These are phyloP conservation scores for Didymella lethalis DNA, from an alignment of 2,329 filamentous ascomycete species.

Conservation along the genomic window DNA sequence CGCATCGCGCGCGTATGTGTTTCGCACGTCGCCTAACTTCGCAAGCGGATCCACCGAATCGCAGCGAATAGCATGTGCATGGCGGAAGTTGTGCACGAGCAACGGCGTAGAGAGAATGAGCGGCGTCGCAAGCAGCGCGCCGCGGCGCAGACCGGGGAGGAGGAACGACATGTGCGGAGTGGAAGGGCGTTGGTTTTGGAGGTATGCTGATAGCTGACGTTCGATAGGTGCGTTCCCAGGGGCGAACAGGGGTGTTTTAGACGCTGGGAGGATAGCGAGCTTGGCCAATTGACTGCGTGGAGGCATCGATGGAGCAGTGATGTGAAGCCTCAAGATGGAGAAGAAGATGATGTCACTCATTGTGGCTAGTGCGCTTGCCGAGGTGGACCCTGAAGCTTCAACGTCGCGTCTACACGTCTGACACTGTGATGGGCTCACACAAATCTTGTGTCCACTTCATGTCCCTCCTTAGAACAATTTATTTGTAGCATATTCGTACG, in stretches of 20 bases:
- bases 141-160: slow-evolving; percentile 51
- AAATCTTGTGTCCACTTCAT: slow-evolving; percentile 16
- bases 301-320: slow-evolving; percentile 11
- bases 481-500: slow-evolving; percentile 1
- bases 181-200: slow-evolving; percentile 26
- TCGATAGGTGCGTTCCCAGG: slow-evolving; percentile 20
- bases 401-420: slow-evolving; percentile 31
- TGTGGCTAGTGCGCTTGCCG: slow-evolving; percentile 25
- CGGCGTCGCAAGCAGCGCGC: slow-evolving; percentile 48
- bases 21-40: slow-evolving; percentile 49
- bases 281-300: slow-evolving; percentile 15
- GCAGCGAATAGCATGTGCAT: slow-evolving; percentile 46
- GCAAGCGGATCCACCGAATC: slow-evolving; percentile 46
- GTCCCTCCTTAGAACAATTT: slow-evolving; percentile 19
- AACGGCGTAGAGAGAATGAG: slow-evolving; percentile 45
- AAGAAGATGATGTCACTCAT: slow-evolving; percentile 47
- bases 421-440: slow-evolving; percentile 32
- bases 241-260: slow-evolving; percentile 7
- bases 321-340: not conserved
- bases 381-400: slow-evolving; percentile 41
- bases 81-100: slow-evolving; percentile 38
- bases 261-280: not conserved
- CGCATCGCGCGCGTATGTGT: slow-evolving; percentile 51
- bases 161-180: slow-evolving; percentile 49
- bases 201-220: slow-evolving; percentile 29